Evolutionary conservation across 1,284 basidiomycete genomes (phyloP).

Genomic region (Rhizoctonia solani): DNA sequence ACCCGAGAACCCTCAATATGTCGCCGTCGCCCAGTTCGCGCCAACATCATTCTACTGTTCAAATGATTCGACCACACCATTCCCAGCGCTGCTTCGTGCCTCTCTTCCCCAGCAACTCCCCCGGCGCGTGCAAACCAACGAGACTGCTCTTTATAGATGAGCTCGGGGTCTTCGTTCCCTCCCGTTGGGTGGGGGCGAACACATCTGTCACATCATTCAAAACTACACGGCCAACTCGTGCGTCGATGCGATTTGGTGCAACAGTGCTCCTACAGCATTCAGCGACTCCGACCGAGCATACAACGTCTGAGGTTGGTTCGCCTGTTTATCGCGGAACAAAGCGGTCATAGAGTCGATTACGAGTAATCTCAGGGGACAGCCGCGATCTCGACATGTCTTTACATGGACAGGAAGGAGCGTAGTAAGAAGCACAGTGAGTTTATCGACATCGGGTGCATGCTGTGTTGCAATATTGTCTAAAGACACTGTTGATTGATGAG

Average conservation of each 20-base stretch:
- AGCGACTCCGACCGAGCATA: conserved; percentile 71
- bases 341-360: conserved; percentile 83
- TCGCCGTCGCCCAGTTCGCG: conserved; percentile 70
- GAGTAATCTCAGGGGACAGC: conserved; percentile 66
- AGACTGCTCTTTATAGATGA: conserved; percentile 73
- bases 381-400: conserved; percentile 52
- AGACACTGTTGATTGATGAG: conserved; percentile 47
- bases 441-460: conserved; percentile 53
- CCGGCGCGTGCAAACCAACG: conserved; percentile 74
- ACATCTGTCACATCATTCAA: conserved; percentile 87
- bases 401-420: conserved; percentile 62
- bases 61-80: conserved; percentile 91
- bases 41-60: conserved; percentile 80
- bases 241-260: conserved; percentile 68
- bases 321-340: conserved; percentile 64
- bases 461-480: conserved; percentile 71
- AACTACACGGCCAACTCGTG: conserved; percentile 75
- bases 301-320: conserved; percentile 61
- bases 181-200: conserved; percentile 47
- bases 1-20: conserved; percentile 52
- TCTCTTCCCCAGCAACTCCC: conserved; percentile 57
- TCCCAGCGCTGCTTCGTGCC: conserved; percentile 81
- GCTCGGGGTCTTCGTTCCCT: conserved; percentile 44
- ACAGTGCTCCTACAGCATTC: conserved; percentile 62
- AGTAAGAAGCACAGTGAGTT: conserved; percentile 67